These are phyloP conservation scores for Aspergillus novoparasiticus DNA, from an alignment of 2,329 filamentous ascomycete genomes.

Conservation along the genomic window DNA sequence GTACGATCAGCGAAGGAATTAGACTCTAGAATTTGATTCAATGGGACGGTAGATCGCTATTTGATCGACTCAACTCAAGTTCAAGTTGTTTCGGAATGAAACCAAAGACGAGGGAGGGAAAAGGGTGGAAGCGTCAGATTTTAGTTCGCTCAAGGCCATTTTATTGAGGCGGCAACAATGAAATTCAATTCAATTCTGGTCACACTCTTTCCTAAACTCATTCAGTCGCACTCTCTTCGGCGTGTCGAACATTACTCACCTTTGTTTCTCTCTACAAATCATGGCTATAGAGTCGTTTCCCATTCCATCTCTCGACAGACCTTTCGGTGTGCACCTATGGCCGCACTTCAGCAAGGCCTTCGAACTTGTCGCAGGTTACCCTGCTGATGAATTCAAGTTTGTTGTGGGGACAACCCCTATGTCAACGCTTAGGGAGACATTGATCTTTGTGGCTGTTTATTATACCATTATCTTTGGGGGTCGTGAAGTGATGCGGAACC, in stretches of 20 bases:
- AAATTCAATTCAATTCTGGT: too few relatives aligned
- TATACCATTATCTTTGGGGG: constrained; percentile 92
- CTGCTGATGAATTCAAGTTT: constrained; percentile 66
- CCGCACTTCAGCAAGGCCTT: constrained; percentile 88
- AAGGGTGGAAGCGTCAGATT: too few relatives aligned
- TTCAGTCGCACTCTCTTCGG: too few relatives aligned
- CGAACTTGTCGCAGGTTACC: constrained; percentile 71
- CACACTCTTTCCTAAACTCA: too few relatives aligned
- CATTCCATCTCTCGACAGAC: constrained; percentile 36
- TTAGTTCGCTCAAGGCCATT: too few relatives aligned
- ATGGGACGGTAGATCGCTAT: too few relatives aligned
- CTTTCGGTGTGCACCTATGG: constrained; percentile 89
- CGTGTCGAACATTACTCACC: not conserved
- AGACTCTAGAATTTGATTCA: not conserved
- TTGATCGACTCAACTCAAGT: not conserved
- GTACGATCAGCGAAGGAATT: not conserved
- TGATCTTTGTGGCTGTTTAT: constrained; percentile 79
- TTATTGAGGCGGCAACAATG: too few relatives aligned
- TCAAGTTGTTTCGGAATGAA: not conserved
- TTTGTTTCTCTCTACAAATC: too few relatives aligned
- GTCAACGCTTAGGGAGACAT: constrained; percentile 82
- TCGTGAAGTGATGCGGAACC: constrained; percentile 84
- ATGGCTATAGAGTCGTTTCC: not conserved
- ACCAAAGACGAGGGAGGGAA: not conserved
- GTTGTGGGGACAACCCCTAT: constrained; percentile 78